Base-by-base conservation (phyloP, 495 filamentous ascomycete genomes). In the Oidiodendron maius region DNA sequence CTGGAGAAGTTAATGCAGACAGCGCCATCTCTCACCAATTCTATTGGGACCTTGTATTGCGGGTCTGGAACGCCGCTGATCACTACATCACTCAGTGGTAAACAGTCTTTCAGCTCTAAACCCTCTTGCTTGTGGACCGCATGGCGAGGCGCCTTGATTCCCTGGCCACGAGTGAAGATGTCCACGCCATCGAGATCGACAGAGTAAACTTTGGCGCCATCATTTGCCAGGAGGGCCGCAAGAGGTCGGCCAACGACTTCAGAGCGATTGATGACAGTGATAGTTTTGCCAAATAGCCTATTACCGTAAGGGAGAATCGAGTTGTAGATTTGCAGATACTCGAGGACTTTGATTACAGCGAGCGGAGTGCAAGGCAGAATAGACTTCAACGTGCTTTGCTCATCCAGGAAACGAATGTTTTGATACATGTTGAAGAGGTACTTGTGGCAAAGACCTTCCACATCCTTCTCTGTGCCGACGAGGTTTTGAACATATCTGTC, bases 341-440 rank as follows among this genome's bases (percentile, higher is more conserved):
- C 93, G 34, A 98, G 78, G 54, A 96, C 89, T 77, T 98, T 98
- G 68, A 98, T 83, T 50, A 94, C 81, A 23, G 93, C 93, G 25
- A 98, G 76, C 17, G 93, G 93, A 1, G 93, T 98, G 73, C 93
- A 98, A 12, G 93, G 93, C 17, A 98, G 74, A 37, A 98, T 84
- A 43, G 82, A 91, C 66, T 98, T 98, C 65, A 87, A 85, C 37
- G 68, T 70, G 63, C 90, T 86, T 16, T 82, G 80, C 11, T 76
- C 69, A 70, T 98, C 93, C 26, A 98, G 75, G 71, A 89, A 96
- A 41, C 93, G 87, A 59, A 93, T 79, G 69, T 98, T 98, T 72
- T 96, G 86, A 72, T 96, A 98, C 89, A 98, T 95, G 75, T 98
- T 98, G 78, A 91, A 93, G 60, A 96, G 83, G 69, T 96, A 93